Evolutionary conservation across 2,329 filamentous ascomycete species (phyloP).

Genomic region (Calonectria leucothoes): DNA sequence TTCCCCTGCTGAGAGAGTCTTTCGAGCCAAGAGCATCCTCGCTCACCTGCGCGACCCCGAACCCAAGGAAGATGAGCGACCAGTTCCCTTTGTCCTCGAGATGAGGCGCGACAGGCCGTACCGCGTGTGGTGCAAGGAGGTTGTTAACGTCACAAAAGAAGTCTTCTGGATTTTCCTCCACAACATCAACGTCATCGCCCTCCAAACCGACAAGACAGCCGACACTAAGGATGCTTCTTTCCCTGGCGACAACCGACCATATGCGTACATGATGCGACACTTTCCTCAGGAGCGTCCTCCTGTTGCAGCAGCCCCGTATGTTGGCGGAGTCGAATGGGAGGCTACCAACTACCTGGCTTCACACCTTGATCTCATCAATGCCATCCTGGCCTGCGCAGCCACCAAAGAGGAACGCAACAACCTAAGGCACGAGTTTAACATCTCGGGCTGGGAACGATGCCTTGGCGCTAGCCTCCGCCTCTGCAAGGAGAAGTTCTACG

Average conservation of each 20-base stretch:
- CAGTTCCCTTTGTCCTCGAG: conserved; percentile 86
- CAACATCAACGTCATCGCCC: conserved; percentile 86
- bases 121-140: conserved; percentile 93
- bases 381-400: conserved; percentile 84
- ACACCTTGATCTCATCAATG: conserved; percentile 93
- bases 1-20: conserved; percentile 68
- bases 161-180: conserved; percentile 99
- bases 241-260: conserved; percentile 54
- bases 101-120: conserved; percentile 92
- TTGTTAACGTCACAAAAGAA: conserved; percentile 93
- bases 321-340: conserved; percentile 98
- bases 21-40: conserved; percentile 79
- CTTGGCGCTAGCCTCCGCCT: conserved; percentile 87
- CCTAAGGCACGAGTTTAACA: conserved; percentile 80
- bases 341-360: conserved; percentile 96
- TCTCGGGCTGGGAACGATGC: conserved; percentile 91
- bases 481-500: conserved; percentile 98
- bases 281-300: conserved; percentile 90
- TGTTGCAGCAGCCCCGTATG: conserved; percentile 93
- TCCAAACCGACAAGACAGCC: conserved; percentile 60
- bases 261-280: conserved; percentile 74
- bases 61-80: conserved; percentile 79
- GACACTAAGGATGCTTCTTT: conserved; percentile 37
- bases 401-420: conserved; percentile 77
- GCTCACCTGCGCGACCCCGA: conserved; percentile 83